These are phyloP conservation scores for Eucalyptus curtisii DNA, from an alignment of 345 rosid genomes.

Conservation along the genomic window DNA sequence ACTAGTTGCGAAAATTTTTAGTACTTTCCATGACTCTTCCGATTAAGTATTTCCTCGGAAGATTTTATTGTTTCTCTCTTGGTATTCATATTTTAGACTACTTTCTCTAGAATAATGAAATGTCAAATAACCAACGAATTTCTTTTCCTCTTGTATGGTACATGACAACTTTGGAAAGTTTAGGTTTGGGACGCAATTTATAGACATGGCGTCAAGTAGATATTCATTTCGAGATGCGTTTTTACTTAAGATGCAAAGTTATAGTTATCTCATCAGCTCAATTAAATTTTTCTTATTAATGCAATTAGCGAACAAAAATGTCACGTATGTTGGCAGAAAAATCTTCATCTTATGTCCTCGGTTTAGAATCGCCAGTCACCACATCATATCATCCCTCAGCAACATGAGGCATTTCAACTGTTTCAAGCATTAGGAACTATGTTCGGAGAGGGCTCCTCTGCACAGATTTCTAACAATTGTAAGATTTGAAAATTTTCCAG, in stretches of 20 bases:
- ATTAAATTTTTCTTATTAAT: background rate
- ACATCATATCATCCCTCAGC: background rate
- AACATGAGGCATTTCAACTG: background rate
- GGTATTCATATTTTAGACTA: background rate
- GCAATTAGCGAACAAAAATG: background rate
- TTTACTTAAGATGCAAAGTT: background rate
- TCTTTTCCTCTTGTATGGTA: background rate
- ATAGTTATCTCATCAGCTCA: background rate
- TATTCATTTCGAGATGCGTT: background rate
- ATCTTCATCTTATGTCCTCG: background rate
- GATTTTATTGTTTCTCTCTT: background rate
- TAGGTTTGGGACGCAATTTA: background rate
- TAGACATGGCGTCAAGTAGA: background rate
- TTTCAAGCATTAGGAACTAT: background rate
- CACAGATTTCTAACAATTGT: background rate
- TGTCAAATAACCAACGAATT: background rate
- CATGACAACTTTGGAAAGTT: background rate
- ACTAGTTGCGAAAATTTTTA: background rate
- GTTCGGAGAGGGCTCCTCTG: background rate
- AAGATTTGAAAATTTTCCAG: background rate
- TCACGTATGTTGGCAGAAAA: background rate
- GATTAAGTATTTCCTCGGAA: background rate
- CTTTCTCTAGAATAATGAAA: background rate
- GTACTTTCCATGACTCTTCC: background rate
- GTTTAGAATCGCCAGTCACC: background rate